A percentile compares a stretch with the other conserved stretches of the same genome.
phyloP scores from a whole-genome alignment of 805 yeast genomes.

The Candida stauntonica region DNA sequence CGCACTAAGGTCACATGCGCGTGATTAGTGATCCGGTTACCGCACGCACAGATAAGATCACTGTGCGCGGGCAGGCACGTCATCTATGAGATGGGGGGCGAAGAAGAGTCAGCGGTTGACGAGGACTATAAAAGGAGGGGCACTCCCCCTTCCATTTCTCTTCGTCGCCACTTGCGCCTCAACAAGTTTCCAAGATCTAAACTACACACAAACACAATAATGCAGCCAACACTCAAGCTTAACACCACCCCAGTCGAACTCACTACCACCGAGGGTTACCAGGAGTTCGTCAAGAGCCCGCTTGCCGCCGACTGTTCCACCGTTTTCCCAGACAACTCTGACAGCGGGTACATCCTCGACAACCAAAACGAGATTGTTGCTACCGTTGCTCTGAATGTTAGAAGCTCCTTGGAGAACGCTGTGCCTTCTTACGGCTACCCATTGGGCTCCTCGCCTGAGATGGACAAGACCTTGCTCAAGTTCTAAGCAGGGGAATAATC shows the following conservation, averaged over 20 bases:
- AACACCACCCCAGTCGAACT: constrained; percentile 36
- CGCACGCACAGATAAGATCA: too few relatives aligned
- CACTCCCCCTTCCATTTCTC: neutral
- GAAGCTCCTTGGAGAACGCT: constrained; percentile 26
- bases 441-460: constrained; percentile 9
- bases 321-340: constrained; percentile 34
- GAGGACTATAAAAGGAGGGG: too few relatives aligned
- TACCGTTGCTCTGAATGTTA: constrained; percentile 36
- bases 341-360: constrained; percentile 32
- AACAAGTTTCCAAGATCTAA: neutral
- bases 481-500: too few relatives aligned
- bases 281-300: constrained; percentile 35
- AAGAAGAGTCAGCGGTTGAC: too few relatives aligned
- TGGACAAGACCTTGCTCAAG: constrained; percentile 10
- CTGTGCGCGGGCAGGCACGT: too few relatives aligned
- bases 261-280: constrained; percentile 36
- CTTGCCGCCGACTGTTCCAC: constrained; percentile 29
- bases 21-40: too few relatives aligned
- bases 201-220: neutral
- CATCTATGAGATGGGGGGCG: too few relatives aligned
- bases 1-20: too few relatives aligned
- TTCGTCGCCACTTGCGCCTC: neutral
- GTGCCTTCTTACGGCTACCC: constrained; percentile 13
- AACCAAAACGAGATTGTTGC: constrained; percentile 35
- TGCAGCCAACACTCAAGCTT: constrained; percentile 12